Evolutionary conservation across 306 rosid genomes (phyloP), one percentile per base, ranked within the genome.

Genomic region (Lithocarpus polystachyus): DNA sequence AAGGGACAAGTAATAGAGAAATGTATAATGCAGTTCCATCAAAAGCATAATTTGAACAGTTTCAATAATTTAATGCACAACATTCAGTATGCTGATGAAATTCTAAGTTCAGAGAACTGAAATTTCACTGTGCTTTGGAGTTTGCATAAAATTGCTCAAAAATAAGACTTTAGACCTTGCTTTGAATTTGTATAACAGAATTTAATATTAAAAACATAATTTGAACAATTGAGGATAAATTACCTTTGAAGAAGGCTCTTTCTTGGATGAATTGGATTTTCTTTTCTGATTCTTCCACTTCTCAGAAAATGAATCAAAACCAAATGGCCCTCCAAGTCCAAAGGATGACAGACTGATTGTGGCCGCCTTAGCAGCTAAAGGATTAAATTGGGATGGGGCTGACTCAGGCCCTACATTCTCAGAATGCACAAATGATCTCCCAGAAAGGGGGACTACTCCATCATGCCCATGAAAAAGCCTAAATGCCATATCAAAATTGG

Each of bases 281-380:
- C 65, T 92, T 70, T 92, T 87, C 86, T 89, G 91, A 72, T 86
- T 92, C 86, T 89, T 90, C 90, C 89, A 92, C 87, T 92, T 95
- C 71, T 82, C 87, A 67, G 90, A 81, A 82, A 95, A 95, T 70
- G 92, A 72, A 86, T 89, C 99, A 82, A 95, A 95, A 81, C 97
- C 51, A 62, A 92, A 95, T 65, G 96, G 92, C 28, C 99, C 95
- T 15, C 99, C 94, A 74, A 87, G 84, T 82, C 98, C 98, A 83
- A 95, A 95, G 75, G 99, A 91, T 31, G 99, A 95, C 57, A 95
- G 89, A 54, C 99, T 95, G 81, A 95, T 95, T 45, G 99, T 95
- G 75, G 99, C 99, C 57, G 99, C 99, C 89, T 82, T 92, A 60
- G 99, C 99, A 75, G 99, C 98, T 82, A 95, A 88, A 69, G 99